phyloP scores from a whole-genome alignment of 768 basidiomycete genomes.

The Suillus plorans region DNA sequence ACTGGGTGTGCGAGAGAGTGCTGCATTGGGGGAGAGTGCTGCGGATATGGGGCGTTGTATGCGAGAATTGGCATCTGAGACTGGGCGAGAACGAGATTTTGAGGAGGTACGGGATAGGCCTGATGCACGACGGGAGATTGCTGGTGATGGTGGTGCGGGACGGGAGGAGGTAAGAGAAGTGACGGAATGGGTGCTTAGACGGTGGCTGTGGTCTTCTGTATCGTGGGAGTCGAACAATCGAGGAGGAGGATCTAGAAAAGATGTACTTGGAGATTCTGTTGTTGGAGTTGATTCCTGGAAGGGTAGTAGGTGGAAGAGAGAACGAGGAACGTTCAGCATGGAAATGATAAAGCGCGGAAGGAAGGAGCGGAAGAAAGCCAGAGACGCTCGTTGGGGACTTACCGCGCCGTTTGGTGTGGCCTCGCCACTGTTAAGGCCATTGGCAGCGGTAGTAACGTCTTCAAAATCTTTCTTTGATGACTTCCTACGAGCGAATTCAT shows the following conservation, averaged over 20 bases:
- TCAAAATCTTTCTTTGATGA: constrained; percentile 23
- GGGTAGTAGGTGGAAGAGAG: constrained; percentile 24
- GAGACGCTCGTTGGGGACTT: constrained; percentile 25
- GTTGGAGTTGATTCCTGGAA: constrained; percentile 24
- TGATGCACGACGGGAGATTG: constrained; percentile 43
- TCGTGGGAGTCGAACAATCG: constrained; percentile 4
- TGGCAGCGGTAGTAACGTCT: constrained; percentile 3
- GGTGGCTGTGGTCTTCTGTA: constrained; percentile 8
- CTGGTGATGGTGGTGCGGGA: constrained; percentile 63
- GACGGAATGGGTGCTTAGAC: constrained; percentile 24
- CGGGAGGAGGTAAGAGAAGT: constrained; percentile 46
- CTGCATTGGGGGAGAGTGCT: neutral
- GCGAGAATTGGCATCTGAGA: constrained; percentile 24
- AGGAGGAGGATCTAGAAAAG: constrained; percentile 23
- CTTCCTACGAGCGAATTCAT: constrained; percentile 59
- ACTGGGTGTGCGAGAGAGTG: constrained; percentile 17
- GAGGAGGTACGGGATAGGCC: constrained; percentile 27
- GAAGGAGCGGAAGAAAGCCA: constrained; percentile 25
- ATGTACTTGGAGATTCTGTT: neutral
- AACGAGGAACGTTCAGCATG: constrained; percentile 29
- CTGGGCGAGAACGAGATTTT: constrained; percentile 17
- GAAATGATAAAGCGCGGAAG: constrained; percentile 25
- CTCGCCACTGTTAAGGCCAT: constrained; percentile 6
- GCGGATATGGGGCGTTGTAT: constrained; percentile 19
- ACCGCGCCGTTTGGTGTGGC: constrained; percentile 25